Base-by-base conservation (phyloP, 179 eudicot species). In the Amaranthus tricolor region DNA sequence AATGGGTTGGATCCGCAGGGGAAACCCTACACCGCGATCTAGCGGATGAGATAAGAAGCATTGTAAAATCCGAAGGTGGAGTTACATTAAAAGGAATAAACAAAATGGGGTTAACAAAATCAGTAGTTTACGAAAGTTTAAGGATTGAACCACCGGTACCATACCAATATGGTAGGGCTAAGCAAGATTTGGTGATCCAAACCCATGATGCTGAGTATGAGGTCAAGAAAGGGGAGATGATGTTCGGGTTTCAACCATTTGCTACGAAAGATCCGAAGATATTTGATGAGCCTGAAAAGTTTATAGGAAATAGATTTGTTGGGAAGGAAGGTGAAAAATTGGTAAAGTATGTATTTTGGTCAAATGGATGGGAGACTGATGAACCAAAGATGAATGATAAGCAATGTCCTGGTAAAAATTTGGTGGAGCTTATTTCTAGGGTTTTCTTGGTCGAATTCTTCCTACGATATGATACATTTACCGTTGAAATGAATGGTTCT, bases 211-310 rank as follows among this genome's bases (percentile, higher is more conserved):
- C 82, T 0, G 20, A 74, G 7, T 91, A 74, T 56, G 40, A 76
- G 74, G 78, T 91, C 50, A 91, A 88, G 75, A 89, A 89, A 72
- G 96, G 93, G 5, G 96, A 89, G 69, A 82, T 86, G 80, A 69
- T 90, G 0, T 89, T 87, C 15, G 96, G 93, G 21, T 87, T 73
- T 11, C 91, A 90, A 60, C 86, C 91, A 19, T 67, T 79, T 6
- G 90, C 85, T 0, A 89, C 89, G 0, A 87, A 58, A 60, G 93
- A 90, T 67, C 84, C 83, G 1, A 83, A 73, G 77, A 76, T 91
- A 13, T 91, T 89, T 50, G 73, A 74, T 16, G 66, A 79, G 0
- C 76, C 89, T 0, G 93, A 89, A 16, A 82, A 86, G 65, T 91
- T 85, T 74, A 73, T 87, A 6, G 78, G 61, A 6, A 74, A 88